Conservation (phyloP, 2,329 filamentous ascomycete genomes). For the Beauveria asiatica region DNA sequence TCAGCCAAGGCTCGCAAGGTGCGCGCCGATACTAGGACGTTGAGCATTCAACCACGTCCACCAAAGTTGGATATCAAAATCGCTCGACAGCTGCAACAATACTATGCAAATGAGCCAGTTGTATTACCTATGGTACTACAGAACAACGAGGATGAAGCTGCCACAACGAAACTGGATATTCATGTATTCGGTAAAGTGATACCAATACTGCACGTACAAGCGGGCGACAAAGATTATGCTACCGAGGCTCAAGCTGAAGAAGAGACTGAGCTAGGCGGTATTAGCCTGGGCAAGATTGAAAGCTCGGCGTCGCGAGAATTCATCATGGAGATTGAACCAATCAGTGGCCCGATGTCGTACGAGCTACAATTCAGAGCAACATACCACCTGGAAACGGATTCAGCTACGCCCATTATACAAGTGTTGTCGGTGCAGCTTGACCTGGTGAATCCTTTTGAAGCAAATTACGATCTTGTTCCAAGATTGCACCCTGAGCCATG, state of each 20-base stretch:
- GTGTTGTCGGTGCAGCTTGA: conserved; percentile 58
- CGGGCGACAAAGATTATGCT: conserved; percentile 25
- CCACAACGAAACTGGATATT: conserved; percentile 62
- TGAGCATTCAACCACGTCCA: conserved; percentile 77
- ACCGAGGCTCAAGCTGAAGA: conserved; percentile 27
- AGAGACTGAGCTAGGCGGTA: conserved; percentile 33
- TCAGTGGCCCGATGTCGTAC: conserved; percentile 44
- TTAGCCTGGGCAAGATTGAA: conserved; percentile 39
- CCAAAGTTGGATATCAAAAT: conserved; percentile 79
- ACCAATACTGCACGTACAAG: conserved; percentile 36
- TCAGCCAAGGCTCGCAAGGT: conserved; percentile 37
- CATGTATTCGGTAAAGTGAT: conserved; percentile 52
- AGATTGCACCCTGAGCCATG: conserved; percentile 69
- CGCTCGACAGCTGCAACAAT: conserved; percentile 55
- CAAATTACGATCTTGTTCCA: conserved; percentile 80
- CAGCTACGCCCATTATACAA: conserved; percentile 73
- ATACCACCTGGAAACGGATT: conserved; percentile 73
- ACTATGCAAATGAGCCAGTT: conserved; percentile 78
- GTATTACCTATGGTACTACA: conserved; percentile 58
- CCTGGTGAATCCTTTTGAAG: conserved; percentile 79
- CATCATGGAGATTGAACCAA: conserved; percentile 42
- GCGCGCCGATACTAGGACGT: conserved; percentile 41
- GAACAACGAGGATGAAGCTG: conserved; percentile 78
- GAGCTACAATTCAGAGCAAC: conserved; percentile 64
- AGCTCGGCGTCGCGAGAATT: conserved; percentile 35